These are phyloP conservation scores for Pythium volutum DNA, from an alignment of 352 stramenopile species.

Conservation along the genomic window DNA sequence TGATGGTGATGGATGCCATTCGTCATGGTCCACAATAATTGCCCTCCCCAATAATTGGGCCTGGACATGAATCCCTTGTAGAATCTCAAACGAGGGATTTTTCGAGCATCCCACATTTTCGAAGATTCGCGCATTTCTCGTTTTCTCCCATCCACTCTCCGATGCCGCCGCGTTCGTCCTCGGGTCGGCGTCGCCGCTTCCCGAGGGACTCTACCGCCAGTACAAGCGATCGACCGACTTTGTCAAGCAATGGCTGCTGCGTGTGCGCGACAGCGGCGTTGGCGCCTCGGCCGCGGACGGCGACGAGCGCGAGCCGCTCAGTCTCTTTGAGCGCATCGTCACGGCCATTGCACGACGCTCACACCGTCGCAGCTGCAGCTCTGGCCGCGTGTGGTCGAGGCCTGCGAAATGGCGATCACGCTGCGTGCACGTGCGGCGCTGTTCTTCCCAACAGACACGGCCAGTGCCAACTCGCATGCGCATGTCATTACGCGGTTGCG, in stretches of 20 bases:
- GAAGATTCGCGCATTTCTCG: no score
- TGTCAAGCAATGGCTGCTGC: conserved; percentile 16
- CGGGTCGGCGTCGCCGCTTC: no score
- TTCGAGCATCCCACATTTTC: no score
- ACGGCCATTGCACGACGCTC: background rate
- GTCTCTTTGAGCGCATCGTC: conserved; percentile 6
- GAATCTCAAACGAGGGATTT: no score
- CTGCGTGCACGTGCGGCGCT: conserved; percentile 5
- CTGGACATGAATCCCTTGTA: no score
- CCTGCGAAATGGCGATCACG: conserved; percentile 11
- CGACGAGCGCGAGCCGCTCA: background rate
- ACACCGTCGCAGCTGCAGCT: background rate
- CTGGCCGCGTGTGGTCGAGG: conserved; percentile 2
- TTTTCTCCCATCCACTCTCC: no score
- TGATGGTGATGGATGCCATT: no score
- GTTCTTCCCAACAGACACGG: background rate
- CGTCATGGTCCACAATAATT: no score
- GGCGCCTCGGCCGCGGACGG: no score
- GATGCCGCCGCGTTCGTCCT: no score
- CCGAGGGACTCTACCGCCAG: conserved; percentile 9
- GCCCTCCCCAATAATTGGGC: no score
- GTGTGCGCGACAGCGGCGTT: no score
- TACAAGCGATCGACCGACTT: conserved; percentile 20
- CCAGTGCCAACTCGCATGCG: background rate
- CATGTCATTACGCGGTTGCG: conserved; percentile 7